A percentile compares a stretch with the other conserved stretches of the same genome.
phyloP scores from a whole-genome alignment of 2,329 filamentous ascomycete genomes.

The Aspergillus sp. region DNA sequence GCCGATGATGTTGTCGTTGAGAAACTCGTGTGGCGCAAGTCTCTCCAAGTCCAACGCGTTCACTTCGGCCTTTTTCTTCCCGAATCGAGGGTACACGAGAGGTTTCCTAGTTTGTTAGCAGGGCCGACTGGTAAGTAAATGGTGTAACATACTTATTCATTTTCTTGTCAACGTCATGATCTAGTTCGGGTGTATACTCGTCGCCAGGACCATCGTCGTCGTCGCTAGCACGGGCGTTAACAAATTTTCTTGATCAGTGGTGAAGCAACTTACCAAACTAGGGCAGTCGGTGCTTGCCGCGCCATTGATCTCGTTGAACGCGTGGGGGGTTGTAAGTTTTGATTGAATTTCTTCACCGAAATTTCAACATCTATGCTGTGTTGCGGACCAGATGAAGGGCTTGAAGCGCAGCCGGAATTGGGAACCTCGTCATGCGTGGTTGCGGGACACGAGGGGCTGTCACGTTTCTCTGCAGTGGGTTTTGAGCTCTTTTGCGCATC shows the following conservation, averaged over 20 bases:
- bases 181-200: constrained; percentile 8
- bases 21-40: constrained; percentile 77
- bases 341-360: constrained; percentile 29
- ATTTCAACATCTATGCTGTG: constrained; percentile 21
- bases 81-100: constrained; percentile 45
- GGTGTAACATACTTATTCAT: constrained; percentile 23
- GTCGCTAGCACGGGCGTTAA: constrained; percentile 5
- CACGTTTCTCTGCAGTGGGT: neutral
- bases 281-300: constrained; percentile 18
- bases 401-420: constrained; percentile 7
- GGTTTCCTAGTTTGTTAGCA: constrained; percentile 27
- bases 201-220: constrained; percentile 22
- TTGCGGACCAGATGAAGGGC: constrained; percentile 11
- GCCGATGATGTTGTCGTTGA: constrained; percentile 90
- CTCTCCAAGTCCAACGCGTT: constrained; percentile 56
- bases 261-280: constrained; percentile 20
- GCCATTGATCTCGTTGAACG: constrained; percentile 34
- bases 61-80: constrained; percentile 49
- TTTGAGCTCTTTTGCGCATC: constrained; percentile 2
- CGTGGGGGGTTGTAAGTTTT: constrained; percentile 2
- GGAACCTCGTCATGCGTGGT: neutral
- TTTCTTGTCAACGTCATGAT: constrained; percentile 15
- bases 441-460: constrained; percentile 5
- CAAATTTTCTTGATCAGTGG: neutral
- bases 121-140: neutral